phyloP scores from a whole-genome alignment of 1,284 basidiomycete species.

The Pseudozyma tsukubaensis region DNA sequence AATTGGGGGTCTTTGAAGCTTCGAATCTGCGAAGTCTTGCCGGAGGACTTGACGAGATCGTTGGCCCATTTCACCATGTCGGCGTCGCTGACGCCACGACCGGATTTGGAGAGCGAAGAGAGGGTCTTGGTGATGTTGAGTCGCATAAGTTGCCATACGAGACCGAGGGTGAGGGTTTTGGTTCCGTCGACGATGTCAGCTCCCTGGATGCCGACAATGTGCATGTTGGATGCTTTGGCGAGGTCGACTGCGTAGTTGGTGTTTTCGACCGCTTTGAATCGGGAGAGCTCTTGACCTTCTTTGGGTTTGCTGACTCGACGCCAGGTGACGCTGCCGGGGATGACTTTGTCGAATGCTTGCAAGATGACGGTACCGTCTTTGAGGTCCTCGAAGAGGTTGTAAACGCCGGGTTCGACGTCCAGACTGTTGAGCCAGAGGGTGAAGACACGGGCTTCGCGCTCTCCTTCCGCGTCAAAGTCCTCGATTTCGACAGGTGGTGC shows the following conservation, averaged over 20 bases:
- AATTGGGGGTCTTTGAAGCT: conserved; percentile 95
- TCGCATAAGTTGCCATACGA: conserved; percentile 98
- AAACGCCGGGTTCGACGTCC: conserved; percentile 93
- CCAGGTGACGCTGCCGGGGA: conserved; percentile 93
- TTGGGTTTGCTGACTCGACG: conserved; percentile 92
- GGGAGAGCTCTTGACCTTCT: conserved; percentile 81
- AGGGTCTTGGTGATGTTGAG: conserved; percentile 93
- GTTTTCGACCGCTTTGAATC: conserved; percentile 98
- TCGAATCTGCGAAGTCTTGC: conserved; percentile 78
- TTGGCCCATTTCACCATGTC: conserved; percentile 99
- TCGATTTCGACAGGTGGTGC: conserved; percentile 80
- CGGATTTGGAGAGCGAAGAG: conserved; percentile 78
- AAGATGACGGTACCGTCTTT: conserved; percentile 88
- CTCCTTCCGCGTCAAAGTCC: conserved; percentile 98
- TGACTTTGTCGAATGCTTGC: conserved; percentile 95
- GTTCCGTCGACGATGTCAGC: conserved; percentile 94
- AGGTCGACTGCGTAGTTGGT: conserved; percentile 96
- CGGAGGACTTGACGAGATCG: conserved; percentile 81
- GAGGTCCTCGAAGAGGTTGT: conserved; percentile 95
- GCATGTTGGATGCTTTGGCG: conserved; percentile 90
- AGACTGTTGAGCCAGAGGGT: conserved; percentile 98
- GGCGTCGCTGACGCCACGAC: conserved; percentile 84
- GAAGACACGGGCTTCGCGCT: conserved; percentile 96
- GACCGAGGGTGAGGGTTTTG: conserved; percentile 89
- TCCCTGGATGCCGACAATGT: conserved; percentile 96